Base-by-base conservation (phyloP, 2,329 filamentous ascomycete genomes). In the Diatrype stigma region DNA sequence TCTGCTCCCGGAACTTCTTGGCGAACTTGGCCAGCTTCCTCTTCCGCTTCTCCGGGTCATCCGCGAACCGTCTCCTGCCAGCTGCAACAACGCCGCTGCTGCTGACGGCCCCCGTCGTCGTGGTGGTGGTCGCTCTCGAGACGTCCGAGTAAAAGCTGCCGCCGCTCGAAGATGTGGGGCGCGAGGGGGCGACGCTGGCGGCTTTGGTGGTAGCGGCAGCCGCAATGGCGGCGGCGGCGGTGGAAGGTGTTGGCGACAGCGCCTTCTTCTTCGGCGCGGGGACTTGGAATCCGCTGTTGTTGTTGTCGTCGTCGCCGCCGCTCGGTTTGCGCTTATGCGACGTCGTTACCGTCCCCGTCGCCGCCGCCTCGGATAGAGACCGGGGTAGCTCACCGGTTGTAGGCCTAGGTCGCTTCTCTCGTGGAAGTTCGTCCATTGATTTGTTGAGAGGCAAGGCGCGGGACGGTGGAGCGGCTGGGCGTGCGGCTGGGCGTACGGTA, bases 321-420 rank as follows among this genome's bases (percentile, higher is more conserved):
- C 53, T 57, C 5, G 53, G 47, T 23, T 61, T 60, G 19, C 57
- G 54, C 38, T 61, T 60, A 17, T 52, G 45, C 5, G 48, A 40
- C 28, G 44, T 35, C 14, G 48, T 46, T 23, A 40, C 42, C 11
- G 48, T 49, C 7, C 57, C 59, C n/a, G n/a, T n/a, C 14, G 48
- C 47, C 28, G 44, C 42, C 11, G 48, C 50, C 7, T 59, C 59
- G 5, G 59, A 61, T 22, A 55, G 46, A 2, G 59, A 58, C 26
- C 59, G 48, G 8, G 42, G 30, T 3, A 57, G 44, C 6, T n/a
- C n/a, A n/a, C 47, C 51, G 40, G 51, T 56, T 16, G 38, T 6
- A 26, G 22, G 38, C 23, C 34, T 16, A 44, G 51, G 51, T 30
- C 46, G 34, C 21, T 49, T 44, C 16, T 52, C n/a, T n/a, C n/a